Conservation (phyloP, 139 green algal genomes). For the Auxenochlorella pyrenoidosa region DNA sequence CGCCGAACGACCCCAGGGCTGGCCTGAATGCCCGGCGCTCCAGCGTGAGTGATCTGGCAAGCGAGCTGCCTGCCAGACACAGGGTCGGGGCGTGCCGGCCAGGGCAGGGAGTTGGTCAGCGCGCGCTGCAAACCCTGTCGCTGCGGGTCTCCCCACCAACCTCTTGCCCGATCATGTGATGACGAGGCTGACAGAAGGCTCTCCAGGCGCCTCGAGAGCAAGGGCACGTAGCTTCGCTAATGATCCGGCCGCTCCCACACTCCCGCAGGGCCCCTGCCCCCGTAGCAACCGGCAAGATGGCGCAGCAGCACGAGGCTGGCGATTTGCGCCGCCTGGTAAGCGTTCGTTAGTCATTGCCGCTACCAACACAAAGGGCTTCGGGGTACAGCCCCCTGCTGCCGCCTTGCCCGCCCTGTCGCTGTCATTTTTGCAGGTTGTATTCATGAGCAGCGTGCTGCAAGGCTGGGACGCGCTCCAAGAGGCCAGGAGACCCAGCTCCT, state of each 20-base stretch:
- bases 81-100: not conserved
- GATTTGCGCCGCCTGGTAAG: conserved; percentile 46
- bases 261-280: not conserved
- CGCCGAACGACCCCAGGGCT: not conserved
- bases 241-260: not conserved
- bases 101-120: not conserved
- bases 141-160: not conserved
- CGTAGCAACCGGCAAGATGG: not conserved
- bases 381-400: not conserved
- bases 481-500: too few species aligned
- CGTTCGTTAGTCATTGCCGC: conserved; percentile 13
- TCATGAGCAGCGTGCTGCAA: not conserved
- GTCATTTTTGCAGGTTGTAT: not conserved
- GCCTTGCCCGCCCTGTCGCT: not conserved
- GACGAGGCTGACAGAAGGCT: not conserved
- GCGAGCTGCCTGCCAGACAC: not conserved
- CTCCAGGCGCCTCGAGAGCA: too few species aligned
- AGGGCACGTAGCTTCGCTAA: not conserved
- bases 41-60: not conserved
- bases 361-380: not conserved
- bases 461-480: not conserved
- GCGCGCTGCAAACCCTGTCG: not conserved
- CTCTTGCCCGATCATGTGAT: not conserved
- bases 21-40: not conserved
- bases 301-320: not conserved